Conservation (phyloP, 305 asterid genomes). For the Rubia tinctorum region DNA sequence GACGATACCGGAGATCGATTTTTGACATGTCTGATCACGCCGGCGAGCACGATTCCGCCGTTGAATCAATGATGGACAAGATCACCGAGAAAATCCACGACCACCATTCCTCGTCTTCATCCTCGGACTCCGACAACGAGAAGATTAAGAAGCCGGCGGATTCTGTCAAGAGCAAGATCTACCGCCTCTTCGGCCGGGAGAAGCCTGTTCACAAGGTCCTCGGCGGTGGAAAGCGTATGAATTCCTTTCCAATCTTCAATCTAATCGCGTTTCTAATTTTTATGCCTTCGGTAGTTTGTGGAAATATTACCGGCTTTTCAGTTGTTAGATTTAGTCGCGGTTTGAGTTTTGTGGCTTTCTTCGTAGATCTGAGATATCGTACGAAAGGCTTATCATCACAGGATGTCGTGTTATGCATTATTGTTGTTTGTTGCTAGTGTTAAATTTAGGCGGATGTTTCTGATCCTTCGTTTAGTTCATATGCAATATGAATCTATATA, state of each 20-base stretch:
- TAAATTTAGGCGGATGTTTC: neutral
- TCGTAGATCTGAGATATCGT: neutral
- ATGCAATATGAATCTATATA: neutral
- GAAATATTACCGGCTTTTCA: neutral
- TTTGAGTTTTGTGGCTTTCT: neutral
- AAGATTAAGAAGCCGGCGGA: slow-evolving; percentile 40
- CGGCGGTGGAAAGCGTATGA: slow-evolving; percentile 71
- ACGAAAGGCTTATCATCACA: neutral
- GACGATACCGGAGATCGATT: slow-evolving; percentile 30
- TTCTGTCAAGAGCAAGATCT: slow-evolving; percentile 50
- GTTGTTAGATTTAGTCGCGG: neutral
- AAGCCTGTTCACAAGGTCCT: slow-evolving; percentile 67
- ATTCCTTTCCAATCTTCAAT: slow-evolving; percentile 6
- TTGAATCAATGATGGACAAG: slow-evolving; percentile 64
- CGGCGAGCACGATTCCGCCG: slow-evolving; percentile 52
- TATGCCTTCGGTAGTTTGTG: neutral
- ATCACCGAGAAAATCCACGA: slow-evolving; percentile 63
- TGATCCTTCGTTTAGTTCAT: neutral
- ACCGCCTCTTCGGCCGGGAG: slow-evolving; percentile 74
- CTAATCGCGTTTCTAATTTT: neutral
- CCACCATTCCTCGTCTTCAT: slow-evolving; percentile 70
- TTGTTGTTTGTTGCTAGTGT: neutral
- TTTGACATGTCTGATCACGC: slow-evolving; percentile 63
- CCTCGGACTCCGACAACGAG: slow-evolving; percentile 59
- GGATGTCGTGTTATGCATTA: neutral